A percentile compares a stretch with the other conserved stretches of the same genome.
phyloP scores from a whole-genome alignment of 768 basidiomycete genomes.

The Russula sp. region DNA sequence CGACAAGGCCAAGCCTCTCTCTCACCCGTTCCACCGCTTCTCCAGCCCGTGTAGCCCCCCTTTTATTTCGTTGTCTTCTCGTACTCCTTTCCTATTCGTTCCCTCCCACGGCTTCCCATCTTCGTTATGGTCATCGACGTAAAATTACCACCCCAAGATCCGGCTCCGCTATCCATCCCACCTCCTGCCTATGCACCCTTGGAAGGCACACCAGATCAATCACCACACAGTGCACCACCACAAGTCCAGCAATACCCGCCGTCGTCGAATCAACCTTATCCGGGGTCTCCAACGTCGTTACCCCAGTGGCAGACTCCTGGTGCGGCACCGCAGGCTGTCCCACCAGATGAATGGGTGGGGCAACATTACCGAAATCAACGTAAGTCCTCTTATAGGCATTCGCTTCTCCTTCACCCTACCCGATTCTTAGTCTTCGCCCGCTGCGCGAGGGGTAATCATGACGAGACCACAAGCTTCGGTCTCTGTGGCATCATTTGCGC shows the following conservation, averaged over 20 bases:
- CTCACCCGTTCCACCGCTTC: not conserved
- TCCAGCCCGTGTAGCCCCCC: not conserved
- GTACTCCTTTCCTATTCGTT: not conserved
- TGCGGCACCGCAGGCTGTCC: not conserved
- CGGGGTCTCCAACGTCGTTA: not conserved
- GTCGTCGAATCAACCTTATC: not conserved
- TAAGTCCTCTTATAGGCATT: not conserved
- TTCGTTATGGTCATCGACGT: constrained; percentile 18
- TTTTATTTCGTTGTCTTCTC: not conserved
- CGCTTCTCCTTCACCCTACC: not conserved
- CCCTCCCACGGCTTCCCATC: not conserved
- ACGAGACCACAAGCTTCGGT: constrained; percentile 25
- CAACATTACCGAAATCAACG: constrained; percentile 21
- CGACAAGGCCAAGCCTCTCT: not conserved
- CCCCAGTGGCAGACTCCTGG: constrained; percentile 7
- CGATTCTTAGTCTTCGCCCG: constrained; percentile 21
- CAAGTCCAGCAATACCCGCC: constrained; percentile 9
- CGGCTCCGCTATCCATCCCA: not conserved
- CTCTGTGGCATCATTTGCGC: constrained; percentile 28
- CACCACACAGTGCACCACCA: not conserved
- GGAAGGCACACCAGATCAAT: not conserved
- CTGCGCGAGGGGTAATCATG: constrained; percentile 29
- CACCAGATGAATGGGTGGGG: constrained; percentile 10
- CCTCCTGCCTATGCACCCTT: constrained; percentile 17
- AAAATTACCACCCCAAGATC: constrained; percentile 12